These are phyloP conservation scores for Vitellaria paradoxa DNA, from an alignment of 179 eudicot genomes.

Conservation along the genomic window DNA sequence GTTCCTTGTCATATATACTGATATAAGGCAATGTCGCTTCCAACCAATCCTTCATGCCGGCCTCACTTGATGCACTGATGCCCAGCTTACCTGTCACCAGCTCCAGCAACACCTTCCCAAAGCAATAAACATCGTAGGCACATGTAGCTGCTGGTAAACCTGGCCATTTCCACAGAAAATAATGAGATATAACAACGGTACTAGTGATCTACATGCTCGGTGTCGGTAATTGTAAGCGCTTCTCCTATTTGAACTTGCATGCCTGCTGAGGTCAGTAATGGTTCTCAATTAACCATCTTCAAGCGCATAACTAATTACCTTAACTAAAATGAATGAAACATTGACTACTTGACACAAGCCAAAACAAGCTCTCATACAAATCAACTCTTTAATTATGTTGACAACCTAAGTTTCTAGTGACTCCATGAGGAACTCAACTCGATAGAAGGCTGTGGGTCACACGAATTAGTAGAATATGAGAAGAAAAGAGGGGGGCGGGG, in stretches of 20 bases:
- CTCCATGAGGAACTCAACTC: not conserved
- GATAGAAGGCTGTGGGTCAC: not conserved
- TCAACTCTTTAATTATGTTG: not conserved
- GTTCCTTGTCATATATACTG: slow-evolving; percentile 84
- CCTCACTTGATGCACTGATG: slow-evolving; percentile 64
- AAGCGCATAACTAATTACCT: not conserved
- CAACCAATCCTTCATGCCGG: slow-evolving; percentile 60
- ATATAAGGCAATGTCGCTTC: slow-evolving; percentile 66
- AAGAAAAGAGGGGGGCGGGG: not conserved
- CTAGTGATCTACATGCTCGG: not conserved
- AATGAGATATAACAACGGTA: not conserved
- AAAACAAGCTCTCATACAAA: not conserved
- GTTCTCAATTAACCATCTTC: not conserved
- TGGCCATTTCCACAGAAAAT: slow-evolving; percentile 15
- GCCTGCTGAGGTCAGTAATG: not conserved
- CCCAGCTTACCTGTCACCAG: slow-evolving; percentile 90
- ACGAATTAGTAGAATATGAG: not conserved
- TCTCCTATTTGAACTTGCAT: not conserved
- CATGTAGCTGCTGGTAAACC: slow-evolving; percentile 68
- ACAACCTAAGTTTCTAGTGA: not conserved
- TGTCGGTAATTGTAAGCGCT: not conserved
- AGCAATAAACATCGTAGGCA: slow-evolving; percentile 89
- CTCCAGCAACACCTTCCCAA: slow-evolving; percentile 93
- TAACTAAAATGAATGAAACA: not conserved
- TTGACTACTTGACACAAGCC: not conserved